Conservation (phyloP, 345 rosid species). For the Populus ilicifolia region DNA sequence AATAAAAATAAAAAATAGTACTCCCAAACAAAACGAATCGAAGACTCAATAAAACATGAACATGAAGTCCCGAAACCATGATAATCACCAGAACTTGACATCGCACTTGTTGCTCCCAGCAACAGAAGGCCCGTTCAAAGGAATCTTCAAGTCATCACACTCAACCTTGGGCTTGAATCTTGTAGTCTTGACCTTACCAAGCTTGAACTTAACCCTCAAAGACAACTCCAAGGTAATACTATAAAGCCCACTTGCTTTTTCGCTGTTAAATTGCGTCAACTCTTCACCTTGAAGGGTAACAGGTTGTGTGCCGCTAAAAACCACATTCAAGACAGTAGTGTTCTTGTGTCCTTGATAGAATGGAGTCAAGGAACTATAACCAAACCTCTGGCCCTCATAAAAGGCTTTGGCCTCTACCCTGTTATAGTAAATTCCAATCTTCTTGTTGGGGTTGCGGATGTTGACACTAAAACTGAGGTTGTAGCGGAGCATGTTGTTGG, state of each 20-base stretch:
- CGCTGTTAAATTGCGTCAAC: constrained; percentile 27
- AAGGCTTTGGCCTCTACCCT: constrained; percentile 26
- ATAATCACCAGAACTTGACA: constrained; percentile 32
- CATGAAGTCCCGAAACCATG: background rate
- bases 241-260: constrained; percentile 40
- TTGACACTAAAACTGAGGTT: constrained; percentile 31
- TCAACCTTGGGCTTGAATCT: constrained; percentile 50
- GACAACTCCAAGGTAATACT: constrained; percentile 48
- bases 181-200: constrained; percentile 46
- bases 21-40: background rate
- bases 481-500: constrained; percentile 29
- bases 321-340: constrained; percentile 45
- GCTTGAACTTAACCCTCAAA: constrained; percentile 57
- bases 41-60: constrained; percentile 7
- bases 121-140: constrained; percentile 31
- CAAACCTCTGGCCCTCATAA: constrained; percentile 42
- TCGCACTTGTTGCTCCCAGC: constrained; percentile 30
- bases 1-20: background rate
- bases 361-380: constrained; percentile 25
- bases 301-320: constrained; percentile 35
- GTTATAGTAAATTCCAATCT: constrained; percentile 39
- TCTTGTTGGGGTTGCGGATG: constrained; percentile 40
- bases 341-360: constrained; percentile 83
- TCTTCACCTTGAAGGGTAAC: constrained; percentile 30
- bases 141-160: constrained; percentile 63